Evolutionary conservation across 192 early-diverging fungal species (phyloP), one percentile per base, ranked within the genome.

Genomic region (Entomortierella beljakovae): DNA sequence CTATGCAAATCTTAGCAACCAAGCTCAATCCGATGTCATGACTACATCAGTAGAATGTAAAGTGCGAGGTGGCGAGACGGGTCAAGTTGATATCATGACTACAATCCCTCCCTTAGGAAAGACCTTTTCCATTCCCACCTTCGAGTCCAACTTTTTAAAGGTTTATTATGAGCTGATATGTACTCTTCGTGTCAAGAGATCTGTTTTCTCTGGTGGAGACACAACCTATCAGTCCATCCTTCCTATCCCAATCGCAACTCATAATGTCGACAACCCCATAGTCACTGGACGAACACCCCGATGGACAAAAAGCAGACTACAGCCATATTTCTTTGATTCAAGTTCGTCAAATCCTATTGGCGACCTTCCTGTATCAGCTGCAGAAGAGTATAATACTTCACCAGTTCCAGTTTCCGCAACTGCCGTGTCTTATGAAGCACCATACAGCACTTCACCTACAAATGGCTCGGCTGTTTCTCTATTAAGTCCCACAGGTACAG

Each of bases 61-160:
- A 34, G 62, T 79, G 8, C 75, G 75, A 25, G 31, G 56, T 2
- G 75, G 75, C 11, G 75, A 79, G 40, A 60, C 75, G 4, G 68
- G 68, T 10, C 61, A 79, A 37, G 67, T 57, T 49, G 75, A 79
- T 35, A 70, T 79, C 62, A 31, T 79, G 37, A 70, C 75, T 7
- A 79, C 75, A 6, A 70, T 79, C 26, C 75, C 75, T 16, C 75
- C 75, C 0, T 48, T 64, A 34, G 62, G 74, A 16, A 64, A 65
- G 48, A 18, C 55, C 16, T 55, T 53, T 1, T 70, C 68, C 22
- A 49, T 79, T 31, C 75, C 75, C 2, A 79, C 75, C 1, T 79
- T 79, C 38, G 75, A 79, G 33, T 79, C 75, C 75, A 79, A 79
- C 52, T 79, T 79, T 31, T 37, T 79, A 8, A 79, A 79, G 57